These are phyloP conservation scores for Rhodotorula sphaerocarpa DNA, from an alignment of 768 basidiomycete species.

Conservation along the genomic window DNA sequence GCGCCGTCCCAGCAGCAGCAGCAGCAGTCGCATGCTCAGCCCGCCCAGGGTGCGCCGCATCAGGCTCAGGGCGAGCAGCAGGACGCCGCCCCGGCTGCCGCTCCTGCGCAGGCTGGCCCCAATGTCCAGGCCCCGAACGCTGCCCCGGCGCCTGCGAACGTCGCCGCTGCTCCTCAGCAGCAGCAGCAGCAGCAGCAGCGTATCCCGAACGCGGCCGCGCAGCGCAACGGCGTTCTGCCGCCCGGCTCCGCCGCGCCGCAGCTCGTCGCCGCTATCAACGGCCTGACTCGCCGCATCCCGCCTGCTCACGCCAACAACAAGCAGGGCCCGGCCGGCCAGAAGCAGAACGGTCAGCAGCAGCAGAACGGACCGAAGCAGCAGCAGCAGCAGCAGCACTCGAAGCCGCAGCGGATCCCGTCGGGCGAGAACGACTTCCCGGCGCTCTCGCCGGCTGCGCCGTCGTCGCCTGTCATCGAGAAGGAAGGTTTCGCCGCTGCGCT, in stretches of 20 bases:
- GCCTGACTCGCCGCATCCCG: slow-evolving; percentile 29
- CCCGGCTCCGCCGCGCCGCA: slow-evolving; percentile 19
- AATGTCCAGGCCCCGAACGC: too few species aligned
- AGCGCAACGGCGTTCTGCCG: slow-evolving; percentile 8
- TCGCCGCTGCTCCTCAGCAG: slow-evolving; percentile 5
- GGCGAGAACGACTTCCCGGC: slow-evolving; percentile 28
- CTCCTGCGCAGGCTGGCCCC: not conserved
- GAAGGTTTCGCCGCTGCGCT: not conserved
- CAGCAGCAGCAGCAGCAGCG: slow-evolving; percentile 11
- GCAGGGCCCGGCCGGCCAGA: not conserved
- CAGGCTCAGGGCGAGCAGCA: too few species aligned
- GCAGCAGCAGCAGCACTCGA: not conserved
- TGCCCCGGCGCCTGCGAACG: not conserved
- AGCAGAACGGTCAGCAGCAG: not conserved
- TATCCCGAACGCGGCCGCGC: not conserved
- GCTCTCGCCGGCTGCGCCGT: slow-evolving; percentile 11
- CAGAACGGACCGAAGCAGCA: not conserved
- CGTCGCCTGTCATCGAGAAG: slow-evolving; percentile 2
- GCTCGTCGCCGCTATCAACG: slow-evolving; percentile 36
- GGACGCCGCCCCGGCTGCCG: not conserved
- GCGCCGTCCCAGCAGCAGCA: not conserved
- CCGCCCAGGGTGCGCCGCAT: not conserved
- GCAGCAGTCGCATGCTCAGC: not conserved
- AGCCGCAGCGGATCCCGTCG: not conserved
- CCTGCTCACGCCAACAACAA: not conserved